Conservation (phyloP, 2,329 filamentous ascomycete genomes). For the Monilinia aucupariae region DNA sequence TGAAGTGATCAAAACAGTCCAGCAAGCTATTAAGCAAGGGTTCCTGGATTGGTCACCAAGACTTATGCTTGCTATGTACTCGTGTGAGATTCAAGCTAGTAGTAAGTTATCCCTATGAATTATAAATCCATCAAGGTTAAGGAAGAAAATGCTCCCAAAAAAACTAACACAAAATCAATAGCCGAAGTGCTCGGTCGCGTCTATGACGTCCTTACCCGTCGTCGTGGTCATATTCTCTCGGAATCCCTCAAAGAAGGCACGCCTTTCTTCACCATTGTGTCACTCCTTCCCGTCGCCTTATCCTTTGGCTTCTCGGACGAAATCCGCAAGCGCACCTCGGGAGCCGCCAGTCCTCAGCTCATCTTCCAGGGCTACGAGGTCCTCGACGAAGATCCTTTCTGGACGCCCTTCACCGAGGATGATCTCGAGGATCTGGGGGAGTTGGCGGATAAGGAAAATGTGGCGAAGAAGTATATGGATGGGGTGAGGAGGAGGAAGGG, state of each 20-base stretch:
- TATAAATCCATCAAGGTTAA: neutral
- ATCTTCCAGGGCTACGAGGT: constrained; percentile 91
- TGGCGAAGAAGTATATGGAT: constrained; percentile 95
- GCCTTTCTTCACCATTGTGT: constrained; percentile 90
- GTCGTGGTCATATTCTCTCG: constrained; percentile 80
- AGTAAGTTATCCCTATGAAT: constrained; percentile 48
- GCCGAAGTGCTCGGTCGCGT: constrained; percentile 91
- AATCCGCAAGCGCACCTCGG: constrained; percentile 89
- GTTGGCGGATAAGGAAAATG: constrained; percentile 87
- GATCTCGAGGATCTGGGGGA: constrained; percentile 95
- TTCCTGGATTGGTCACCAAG: constrained; percentile 95
- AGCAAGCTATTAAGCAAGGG: constrained; percentile 73
- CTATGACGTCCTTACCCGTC: constrained; percentile 94
- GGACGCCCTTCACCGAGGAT: constrained; percentile 95
- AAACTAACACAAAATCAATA: constrained; percentile 33
- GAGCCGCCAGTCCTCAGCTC: constrained; percentile 85
- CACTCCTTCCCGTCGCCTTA: constrained; percentile 84
- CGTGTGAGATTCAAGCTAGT: constrained; percentile 92
- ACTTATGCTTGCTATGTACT: constrained; percentile 97
- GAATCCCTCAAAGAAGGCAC: constrained; percentile 93
- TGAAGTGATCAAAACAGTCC: constrained; percentile 85
- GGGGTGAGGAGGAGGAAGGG: constrained; percentile 82
- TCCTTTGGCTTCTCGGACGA: constrained; percentile 96
- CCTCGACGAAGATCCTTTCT: constrained; percentile 92
- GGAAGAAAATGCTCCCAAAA: neutral